Evolutionary conservation across 139 green algal genomes (phyloP).

Genomic region (Trebouxia sp.): DNA sequence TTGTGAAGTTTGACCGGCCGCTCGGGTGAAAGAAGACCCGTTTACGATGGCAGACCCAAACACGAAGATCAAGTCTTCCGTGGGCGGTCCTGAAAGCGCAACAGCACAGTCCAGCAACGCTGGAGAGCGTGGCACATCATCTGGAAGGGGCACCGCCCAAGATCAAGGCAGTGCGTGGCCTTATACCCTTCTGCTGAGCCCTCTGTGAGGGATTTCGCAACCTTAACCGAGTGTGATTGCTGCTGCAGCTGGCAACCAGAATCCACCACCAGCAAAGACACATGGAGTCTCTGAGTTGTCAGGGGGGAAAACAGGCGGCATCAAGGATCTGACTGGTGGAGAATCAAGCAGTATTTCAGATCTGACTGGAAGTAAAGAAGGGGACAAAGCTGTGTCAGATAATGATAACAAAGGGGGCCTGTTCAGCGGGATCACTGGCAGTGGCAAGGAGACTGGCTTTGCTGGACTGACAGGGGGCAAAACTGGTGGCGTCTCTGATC

Average conservation of each 20-base stretch:
- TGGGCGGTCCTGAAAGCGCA: conserved; percentile 8
- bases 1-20: too few relatives aligned
- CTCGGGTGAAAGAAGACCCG: too few relatives aligned
- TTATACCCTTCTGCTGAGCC: too few relatives aligned
- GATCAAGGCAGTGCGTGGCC: neutral
- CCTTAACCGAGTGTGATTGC: neutral
- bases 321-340: conserved; percentile 4
- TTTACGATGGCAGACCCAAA: conserved; percentile 21
- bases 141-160: neutral
- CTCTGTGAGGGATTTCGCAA: too few relatives aligned
- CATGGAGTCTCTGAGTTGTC: neutral
- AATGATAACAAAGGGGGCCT: conserved; percentile 3
- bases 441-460: neutral
- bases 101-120: conserved; percentile 16
- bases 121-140: neutral
- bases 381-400: neutral
- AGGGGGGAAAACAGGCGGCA: neutral
- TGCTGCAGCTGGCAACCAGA: neutral
- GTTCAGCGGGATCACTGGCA: conserved; percentile 12
- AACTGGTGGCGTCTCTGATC: neutral
- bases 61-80: neutral
- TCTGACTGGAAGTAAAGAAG: conserved; percentile 7
- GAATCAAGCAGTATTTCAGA: conserved; percentile 7
- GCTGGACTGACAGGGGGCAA: conserved; percentile 1
- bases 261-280: neutral